A percentile compares a stretch with the other conserved stretches of the same genome.
phyloP scores from a whole-genome alignment of 495 filamentous ascomycete genomes.

The Neurospora pannonica region DNA sequence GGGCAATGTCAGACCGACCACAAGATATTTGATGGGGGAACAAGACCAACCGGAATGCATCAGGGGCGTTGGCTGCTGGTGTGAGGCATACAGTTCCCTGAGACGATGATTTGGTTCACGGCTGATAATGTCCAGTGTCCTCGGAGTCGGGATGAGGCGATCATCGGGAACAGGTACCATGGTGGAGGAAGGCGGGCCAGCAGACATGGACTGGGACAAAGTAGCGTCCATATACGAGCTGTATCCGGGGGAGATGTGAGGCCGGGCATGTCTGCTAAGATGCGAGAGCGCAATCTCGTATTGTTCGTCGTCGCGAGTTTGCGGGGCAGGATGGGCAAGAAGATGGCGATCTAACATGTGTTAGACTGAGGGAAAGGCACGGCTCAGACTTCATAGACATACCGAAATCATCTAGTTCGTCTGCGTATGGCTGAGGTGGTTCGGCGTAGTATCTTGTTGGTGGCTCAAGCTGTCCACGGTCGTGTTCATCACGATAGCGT shows the following conservation, averaged over 20 bases:
- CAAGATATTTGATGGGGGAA: background rate
- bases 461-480: background rate
- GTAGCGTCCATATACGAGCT: background rate
- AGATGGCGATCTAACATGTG: slow-evolving; percentile 9
- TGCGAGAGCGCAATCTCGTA: background rate
- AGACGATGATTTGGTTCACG: background rate
- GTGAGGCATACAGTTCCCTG: background rate
- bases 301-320: background rate
- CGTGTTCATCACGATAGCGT: background rate
- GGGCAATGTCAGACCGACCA: background rate
- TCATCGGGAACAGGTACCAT: background rate
- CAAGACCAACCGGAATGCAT: background rate
- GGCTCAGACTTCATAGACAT: background rate
- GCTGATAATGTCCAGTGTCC: background rate
- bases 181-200: background rate
- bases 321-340: slow-evolving; percentile 5
- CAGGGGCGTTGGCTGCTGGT: background rate
- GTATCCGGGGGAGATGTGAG: background rate
- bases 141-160: background rate
- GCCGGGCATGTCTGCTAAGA: slow-evolving; percentile 1
- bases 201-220: background rate
- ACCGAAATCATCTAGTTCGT: slow-evolving; percentile 27
- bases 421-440: background rate
- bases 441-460: background rate
- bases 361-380: background rate